Conservation (phyloP, 805 yeast genomes). For the Metschnikowia shivogae region DNA sequence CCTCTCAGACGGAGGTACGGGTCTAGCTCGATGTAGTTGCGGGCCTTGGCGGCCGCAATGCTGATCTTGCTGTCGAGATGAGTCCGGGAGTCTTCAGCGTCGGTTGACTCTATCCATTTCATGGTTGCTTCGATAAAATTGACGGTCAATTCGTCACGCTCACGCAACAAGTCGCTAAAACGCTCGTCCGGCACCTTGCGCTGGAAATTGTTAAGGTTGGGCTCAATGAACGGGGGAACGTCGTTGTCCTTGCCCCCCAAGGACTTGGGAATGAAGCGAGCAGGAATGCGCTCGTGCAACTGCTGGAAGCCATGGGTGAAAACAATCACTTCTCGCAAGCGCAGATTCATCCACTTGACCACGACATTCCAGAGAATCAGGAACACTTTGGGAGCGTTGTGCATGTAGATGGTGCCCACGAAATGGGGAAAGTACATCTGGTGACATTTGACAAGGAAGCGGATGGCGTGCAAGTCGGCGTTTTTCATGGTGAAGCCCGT, state of each 20-base stretch:
- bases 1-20: slow-evolving; percentile 13
- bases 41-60: slow-evolving; percentile 8
- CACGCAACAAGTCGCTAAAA: slow-evolving; percentile 6
- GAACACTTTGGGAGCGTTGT: slow-evolving; percentile 14
- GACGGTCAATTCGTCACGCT: slow-evolving; percentile 13
- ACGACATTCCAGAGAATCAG: slow-evolving; percentile 12
- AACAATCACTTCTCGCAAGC: slow-evolving; percentile 6
- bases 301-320: slow-evolving; percentile 8
- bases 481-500: slow-evolving; percentile 12
- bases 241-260: slow-evolving; percentile 11
- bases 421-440: slow-evolving; percentile 12
- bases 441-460: slow-evolving; percentile 7
- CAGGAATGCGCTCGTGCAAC: slow-evolving; percentile 7
- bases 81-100: slow-evolving; percentile 5
- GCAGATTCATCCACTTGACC: slow-evolving; percentile 12
- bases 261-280: slow-evolving; percentile 8
- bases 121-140: slow-evolving; percentile 12
- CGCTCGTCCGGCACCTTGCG: slow-evolving; percentile 10
- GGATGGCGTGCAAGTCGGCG: slow-evolving; percentile 13
- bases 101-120: slow-evolving; percentile 12
- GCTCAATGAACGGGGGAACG: slow-evolving; percentile 10
- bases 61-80: slow-evolving; percentile 7
- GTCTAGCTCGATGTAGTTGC: slow-evolving; percentile 10
- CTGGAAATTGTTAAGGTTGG: slow-evolving; percentile 4
- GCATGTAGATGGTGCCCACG: slow-evolving; percentile 10